These are phyloP conservation scores for Ceratocystis alfenasii DNA, from an alignment of 2,329 filamentous ascomycete genomes.

Conservation along the genomic window DNA sequence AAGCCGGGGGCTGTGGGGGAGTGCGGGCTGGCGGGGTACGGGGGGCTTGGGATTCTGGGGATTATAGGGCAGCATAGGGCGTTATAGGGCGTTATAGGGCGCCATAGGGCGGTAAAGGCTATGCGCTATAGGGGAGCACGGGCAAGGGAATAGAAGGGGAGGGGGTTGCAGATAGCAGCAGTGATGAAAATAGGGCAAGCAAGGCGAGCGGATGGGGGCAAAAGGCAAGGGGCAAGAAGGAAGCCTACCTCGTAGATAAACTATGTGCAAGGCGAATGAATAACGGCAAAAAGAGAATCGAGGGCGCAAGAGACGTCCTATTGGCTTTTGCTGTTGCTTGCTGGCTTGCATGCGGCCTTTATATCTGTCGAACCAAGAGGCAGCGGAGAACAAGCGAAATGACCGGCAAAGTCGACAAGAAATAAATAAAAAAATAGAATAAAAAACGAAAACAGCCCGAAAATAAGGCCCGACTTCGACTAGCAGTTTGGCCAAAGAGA, in stretches of 20 bases:
- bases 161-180: background rate
- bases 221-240: background rate
- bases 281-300: background rate
- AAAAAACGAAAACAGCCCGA: conserved; percentile 18
- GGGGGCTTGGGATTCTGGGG: background rate
- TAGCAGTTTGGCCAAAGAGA: conserved; percentile 19
- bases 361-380: too few species aligned
- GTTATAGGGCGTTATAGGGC: background rate
- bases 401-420: background rate
- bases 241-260: too few species aligned
- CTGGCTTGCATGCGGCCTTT: too few species aligned
- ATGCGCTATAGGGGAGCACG: too few species aligned
- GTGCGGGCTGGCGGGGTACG: background rate
- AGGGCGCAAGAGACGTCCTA: too few species aligned
- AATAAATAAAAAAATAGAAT: background rate
- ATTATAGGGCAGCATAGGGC: background rate
- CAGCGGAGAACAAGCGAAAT: background rate
- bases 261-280: too few species aligned
- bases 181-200: too few species aligned
- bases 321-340: too few species aligned
- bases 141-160: background rate
- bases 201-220: background rate
- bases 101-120: too few species aligned
- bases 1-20: background rate
- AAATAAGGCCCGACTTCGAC: conserved; percentile 21